Evolutionary conservation across 2,329 filamentous ascomycete species (phyloP), one percentile per base, ranked within the genome.

Genomic region (Teratosphaeria destructans): DNA sequence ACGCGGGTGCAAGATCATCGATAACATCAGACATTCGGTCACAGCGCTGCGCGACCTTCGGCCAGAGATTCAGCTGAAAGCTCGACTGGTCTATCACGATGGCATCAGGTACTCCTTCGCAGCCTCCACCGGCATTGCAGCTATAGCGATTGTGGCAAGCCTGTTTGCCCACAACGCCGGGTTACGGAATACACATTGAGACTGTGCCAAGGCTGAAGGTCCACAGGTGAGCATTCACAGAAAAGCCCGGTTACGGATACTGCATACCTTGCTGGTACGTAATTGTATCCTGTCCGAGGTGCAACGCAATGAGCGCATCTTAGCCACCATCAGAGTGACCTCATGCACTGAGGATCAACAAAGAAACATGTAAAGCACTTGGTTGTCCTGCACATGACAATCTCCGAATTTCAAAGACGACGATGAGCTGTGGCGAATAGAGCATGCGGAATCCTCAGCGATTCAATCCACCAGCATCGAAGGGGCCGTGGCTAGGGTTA

Each of bases 21-120:
- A 85, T 32, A 77, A 82, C 58, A 84, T 87, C 58, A 76, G 83
- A 11, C 85, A 86, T 64, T 85, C 83, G 0, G 79, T 85, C 3
- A 78, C 80, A 2, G 78, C 78, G 1, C 76, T 86, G 12, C 74
- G 75, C n/a, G 70, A 76, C 10, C 75, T 86, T 0, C 82, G 82
- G 1, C 77, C 78, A 0, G 81, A 85, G 10, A 69, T 84, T 19
- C 82, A 85, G 64, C 76, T 81, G 26, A 77, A 78, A 29, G 83
- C 81, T 2, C 76, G 82, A 3, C 68, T 80, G 14, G 82, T 85
- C 0, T 86, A 86, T 64, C 85, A 85, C 57, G 77, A 81, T 14
- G 83, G 82, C 0, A 76, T 86, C 10, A 74, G 74, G 37, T 79
- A 81, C 57, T 80, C 81, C 0, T 86, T 86, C 67, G 74, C 77